Conservation (phyloP, 1,139 yeast genomes). For the Kodamaea sp. region DNA sequence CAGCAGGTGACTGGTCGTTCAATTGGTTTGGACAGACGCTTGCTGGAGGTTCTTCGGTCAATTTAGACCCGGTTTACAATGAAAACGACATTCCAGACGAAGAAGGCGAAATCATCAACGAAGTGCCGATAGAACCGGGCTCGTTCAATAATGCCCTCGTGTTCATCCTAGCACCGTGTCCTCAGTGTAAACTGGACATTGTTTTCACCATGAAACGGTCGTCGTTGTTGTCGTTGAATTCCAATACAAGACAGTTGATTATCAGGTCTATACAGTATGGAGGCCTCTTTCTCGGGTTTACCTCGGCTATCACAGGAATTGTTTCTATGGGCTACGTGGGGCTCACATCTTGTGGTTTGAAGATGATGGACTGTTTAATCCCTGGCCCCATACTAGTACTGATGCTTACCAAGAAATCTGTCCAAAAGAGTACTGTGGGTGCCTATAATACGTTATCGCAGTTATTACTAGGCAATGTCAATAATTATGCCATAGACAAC, state of each 20-base stretch:
- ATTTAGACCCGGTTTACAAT: no score
- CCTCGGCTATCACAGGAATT: conserved; percentile 46
- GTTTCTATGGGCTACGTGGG: conserved; percentile 46
- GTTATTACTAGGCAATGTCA: conserved; percentile 20
- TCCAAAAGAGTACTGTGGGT: neutral
- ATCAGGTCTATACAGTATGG: conserved; percentile 31
- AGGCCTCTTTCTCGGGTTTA: conserved; percentile 36
- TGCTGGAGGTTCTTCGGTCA: no score
- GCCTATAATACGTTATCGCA: conserved; percentile 18
- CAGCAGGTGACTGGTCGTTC: neutral
- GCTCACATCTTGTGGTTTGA: conserved; percentile 42
- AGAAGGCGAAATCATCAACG: no score
- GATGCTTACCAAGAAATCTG: conserved; percentile 23
- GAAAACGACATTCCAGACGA: no score
- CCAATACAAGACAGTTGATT: conserved; percentile 22
- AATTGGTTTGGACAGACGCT: neutral
- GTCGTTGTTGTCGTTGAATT: conserved; percentile 24
- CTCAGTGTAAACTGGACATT: conserved; percentile 45
- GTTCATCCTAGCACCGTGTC: conserved; percentile 38
- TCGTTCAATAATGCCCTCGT: conserved; percentile 9
- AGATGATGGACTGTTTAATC: conserved; percentile 39
- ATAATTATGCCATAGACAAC: conserved; percentile 27
- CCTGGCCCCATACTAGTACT: conserved; percentile 38
- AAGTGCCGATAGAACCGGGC: no score
- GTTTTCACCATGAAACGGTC: conserved; percentile 37